Evolutionary conservation across 257 asterid species (phyloP).

Genomic region (Nicotiana noctiflora): DNA sequence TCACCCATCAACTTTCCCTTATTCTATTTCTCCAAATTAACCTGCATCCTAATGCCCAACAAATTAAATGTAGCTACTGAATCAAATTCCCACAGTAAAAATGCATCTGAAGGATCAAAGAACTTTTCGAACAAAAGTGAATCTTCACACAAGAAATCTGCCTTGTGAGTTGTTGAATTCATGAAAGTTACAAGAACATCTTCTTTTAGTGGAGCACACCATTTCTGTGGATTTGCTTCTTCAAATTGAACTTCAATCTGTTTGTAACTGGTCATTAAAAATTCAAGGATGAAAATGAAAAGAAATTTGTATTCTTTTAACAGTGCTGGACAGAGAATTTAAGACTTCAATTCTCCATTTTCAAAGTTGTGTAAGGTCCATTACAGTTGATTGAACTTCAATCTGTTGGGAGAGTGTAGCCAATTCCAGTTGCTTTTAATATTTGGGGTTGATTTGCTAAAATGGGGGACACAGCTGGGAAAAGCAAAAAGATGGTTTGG

Average conservation of each 20-base stretch:
- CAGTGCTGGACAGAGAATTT: slow-evolving; percentile 3
- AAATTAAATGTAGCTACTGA: slow-evolving; percentile 1
- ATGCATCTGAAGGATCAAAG: slow-evolving; percentile 92
- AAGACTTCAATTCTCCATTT: neutral
- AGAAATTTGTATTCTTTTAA: neutral
- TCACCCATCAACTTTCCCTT: no score
- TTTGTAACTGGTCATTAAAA: slow-evolving; percentile 32
- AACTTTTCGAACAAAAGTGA: slow-evolving; percentile 71
- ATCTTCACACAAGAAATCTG: slow-evolving; percentile 29
- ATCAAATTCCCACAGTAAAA: slow-evolving; percentile 82
- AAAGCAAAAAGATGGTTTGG: no score
- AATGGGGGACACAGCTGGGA: no score
- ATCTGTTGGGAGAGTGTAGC: no score
- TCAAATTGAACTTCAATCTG: slow-evolving; percentile 44
- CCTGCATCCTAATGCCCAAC: no score
- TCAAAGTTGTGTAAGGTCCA: no score
- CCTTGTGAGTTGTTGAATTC: slow-evolving; percentile 28
- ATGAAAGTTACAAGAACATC: slow-evolving; percentile 35
- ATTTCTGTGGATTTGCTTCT: slow-evolving; percentile 48
- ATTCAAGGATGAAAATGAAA: neutral
- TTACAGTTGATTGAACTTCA: no score
- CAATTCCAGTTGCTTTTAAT: no score
- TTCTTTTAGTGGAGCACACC: slow-evolving; percentile 67
- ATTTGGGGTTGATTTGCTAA: no score
- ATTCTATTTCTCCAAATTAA: no score